A percentile compares a stretch with the other conserved stretches of the same genome.
Conservation (phyloP, 2,329 filamentous ascomycete genomes). For the Trichoderma sp. region DNA sequence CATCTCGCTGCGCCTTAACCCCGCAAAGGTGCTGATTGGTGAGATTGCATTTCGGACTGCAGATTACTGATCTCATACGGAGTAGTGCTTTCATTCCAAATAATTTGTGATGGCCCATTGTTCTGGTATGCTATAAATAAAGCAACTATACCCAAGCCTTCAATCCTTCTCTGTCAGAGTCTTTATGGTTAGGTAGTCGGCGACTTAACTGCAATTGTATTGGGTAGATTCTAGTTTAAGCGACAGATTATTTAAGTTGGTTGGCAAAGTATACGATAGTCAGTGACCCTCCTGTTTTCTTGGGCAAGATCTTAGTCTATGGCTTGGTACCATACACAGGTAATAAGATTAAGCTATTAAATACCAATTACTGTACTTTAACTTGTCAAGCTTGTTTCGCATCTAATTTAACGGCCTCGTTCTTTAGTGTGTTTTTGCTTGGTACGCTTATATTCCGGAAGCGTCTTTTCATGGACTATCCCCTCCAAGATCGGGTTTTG, state of each 20-base stretch:
- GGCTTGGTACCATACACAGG: not conserved
- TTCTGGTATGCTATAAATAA: not conserved
- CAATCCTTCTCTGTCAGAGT: not conserved
- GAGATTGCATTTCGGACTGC: not conserved
- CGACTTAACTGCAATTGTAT: not conserved
- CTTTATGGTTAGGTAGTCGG: not conserved
- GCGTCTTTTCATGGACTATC: not conserved
- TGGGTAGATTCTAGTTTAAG: not conserved
- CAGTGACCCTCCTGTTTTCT: not conserved
- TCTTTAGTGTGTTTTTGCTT: not conserved
- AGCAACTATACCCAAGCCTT: not conserved
- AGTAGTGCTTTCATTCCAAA: not conserved
- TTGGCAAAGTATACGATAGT: not conserved
- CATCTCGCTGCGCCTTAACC: not conserved
- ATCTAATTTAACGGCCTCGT: not conserved
- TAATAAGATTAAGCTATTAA: not conserved
- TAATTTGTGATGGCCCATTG: not conserved
- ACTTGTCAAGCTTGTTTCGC: not conserved
- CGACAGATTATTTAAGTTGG: not conserved
- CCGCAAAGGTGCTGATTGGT: not conserved
- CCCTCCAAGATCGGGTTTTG: conserved; percentile 7
- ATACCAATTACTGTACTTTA: not conserved
- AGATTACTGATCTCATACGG: not conserved
- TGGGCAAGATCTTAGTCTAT: not conserved
- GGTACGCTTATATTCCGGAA: not conserved